A percentile compares a stretch with the other conserved stretches of the same genome.
phyloP scores from a whole-genome alignment of 2,329 filamentous ascomycete genomes.

The Westerdykella ornata region DNA sequence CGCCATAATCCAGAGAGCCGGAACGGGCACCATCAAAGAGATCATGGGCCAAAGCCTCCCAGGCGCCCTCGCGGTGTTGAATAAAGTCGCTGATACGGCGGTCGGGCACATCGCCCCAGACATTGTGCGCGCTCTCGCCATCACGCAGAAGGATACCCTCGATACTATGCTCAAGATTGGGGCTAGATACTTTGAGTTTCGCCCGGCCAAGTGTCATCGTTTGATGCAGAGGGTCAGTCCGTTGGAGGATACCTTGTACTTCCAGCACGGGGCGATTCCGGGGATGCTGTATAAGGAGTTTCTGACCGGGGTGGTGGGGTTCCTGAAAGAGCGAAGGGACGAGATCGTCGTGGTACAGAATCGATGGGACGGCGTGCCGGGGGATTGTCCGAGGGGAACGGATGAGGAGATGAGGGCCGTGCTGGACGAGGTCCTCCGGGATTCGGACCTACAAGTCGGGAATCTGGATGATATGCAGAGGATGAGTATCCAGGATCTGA shows the following conservation, averaged over 20 bases:
- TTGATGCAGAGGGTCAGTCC: slow-evolving; percentile 33
- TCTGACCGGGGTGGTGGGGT: slow-evolving; percentile 38
- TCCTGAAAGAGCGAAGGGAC: slow-evolving; percentile 38
- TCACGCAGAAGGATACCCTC: slow-evolving; percentile 48
- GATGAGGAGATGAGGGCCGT: slow-evolving; percentile 39
- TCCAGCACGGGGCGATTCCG: slow-evolving; percentile 47
- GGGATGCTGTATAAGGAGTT: slow-evolving; percentile 46
- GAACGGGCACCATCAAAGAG: slow-evolving; percentile 27
- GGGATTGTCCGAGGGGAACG: slow-evolving; percentile 41
- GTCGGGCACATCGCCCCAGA: slow-evolving; percentile 30
- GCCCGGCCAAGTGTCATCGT: slow-evolving; percentile 45
- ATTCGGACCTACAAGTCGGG: slow-evolving; percentile 14
- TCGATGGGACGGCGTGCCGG: slow-evolving; percentile 46
- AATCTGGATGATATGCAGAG: slow-evolving; percentile 24
- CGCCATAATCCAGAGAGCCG: slow-evolving; percentile 36
- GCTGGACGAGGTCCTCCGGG: slow-evolving; percentile 28
- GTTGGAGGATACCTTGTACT: slow-evolving; percentile 45
- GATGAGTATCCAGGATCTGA: slow-evolving; percentile 19
- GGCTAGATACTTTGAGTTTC: slow-evolving; percentile 49
- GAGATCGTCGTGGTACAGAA: slow-evolving; percentile 48
- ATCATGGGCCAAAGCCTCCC: slow-evolving; percentile 23
- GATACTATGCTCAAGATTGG: slow-evolving; percentile 43
- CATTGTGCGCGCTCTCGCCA: slow-evolving; percentile 46
- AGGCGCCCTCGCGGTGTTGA: slow-evolving; percentile 19
- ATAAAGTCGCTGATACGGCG: slow-evolving; percentile 23